Evolutionary conservation across 805 yeast species (phyloP).

Genomic region (Scheffersomyces spartinae): DNA sequence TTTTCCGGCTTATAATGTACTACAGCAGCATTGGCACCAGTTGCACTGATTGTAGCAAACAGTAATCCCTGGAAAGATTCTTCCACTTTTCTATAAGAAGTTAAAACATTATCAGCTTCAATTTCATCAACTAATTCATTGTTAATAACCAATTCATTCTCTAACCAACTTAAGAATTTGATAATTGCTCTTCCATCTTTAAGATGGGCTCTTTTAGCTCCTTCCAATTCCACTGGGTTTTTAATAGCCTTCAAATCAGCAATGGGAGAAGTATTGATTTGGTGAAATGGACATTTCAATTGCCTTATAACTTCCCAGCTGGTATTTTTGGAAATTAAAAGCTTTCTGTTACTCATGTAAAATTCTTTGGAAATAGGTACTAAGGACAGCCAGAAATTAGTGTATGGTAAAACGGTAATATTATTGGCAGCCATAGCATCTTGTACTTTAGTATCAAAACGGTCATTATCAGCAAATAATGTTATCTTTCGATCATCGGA

Average conservation of each 20-base stretch:
- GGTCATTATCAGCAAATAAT: conserved; percentile 31
- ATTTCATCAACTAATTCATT: conserved; percentile 41
- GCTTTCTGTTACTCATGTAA: conserved; percentile 14
- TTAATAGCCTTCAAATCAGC: conserved; percentile 42
- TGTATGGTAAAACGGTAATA: conserved; percentile 28
- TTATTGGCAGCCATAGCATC: conserved; percentile 13
- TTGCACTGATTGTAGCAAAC: conserved; percentile 63
- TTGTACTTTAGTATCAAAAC: conserved; percentile 22
- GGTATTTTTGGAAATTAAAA: conserved; percentile 19
- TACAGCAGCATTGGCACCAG: conserved; percentile 69
- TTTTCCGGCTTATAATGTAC: conserved; percentile 59
- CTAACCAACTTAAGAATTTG: conserved; percentile 48
- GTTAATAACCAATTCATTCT: conserved; percentile 33
- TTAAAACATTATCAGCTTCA: conserved; percentile 41
- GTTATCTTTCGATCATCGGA: conserved; percentile 16
- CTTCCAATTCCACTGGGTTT: conserved; percentile 36
- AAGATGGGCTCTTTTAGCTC: conserved; percentile 41
- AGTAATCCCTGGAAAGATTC: conserved; percentile 50
- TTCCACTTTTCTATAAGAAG: conserved; percentile 26
- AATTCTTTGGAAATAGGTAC: conserved; percentile 25
- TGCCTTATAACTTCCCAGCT: conserved; percentile 30
- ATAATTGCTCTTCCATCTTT: conserved; percentile 49
- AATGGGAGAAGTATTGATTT: conserved; percentile 25
- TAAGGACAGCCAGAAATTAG: conserved; percentile 34
- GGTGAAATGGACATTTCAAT: conserved; percentile 18